Evolutionary conservation across 1,284 basidiomycete genomes (phyloP), one percentile per base, ranked within the genome.

Genomic region (Anthracocystis setariae): DNA sequence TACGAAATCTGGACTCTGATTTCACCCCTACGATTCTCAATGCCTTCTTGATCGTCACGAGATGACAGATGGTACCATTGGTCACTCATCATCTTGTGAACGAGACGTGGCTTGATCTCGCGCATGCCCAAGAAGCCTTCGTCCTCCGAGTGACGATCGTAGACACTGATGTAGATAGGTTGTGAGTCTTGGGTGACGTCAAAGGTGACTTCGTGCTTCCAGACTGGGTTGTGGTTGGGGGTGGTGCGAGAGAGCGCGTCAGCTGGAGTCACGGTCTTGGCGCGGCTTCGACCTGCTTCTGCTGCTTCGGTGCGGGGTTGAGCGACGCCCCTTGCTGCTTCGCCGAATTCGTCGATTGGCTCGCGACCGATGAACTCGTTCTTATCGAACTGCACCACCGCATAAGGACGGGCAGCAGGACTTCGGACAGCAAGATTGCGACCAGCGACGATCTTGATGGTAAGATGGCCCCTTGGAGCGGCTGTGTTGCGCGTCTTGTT

Each of bases 301-400:
- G 86, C 85, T 38, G 86, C 87, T 70, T 87, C 84, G 76, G 87
- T 64, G 20, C 89, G 69, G 88, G 86, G 88, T 29, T 87, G 89
- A 8, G 92, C 88, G 33, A 88, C 87, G 69, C 92, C 92, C 80
- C 90, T 91, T 80, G 91, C 90, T 83, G 93, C 91, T 85, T 90
- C 91, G 83, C 91, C 92, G n/a, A 87, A 85, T 81, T 93, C 92
- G 74, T 89, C 82, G 42, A 91, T 92, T 20, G 95, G 93, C 80
- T 96, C 92, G 60, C 95, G 87, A 73, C 90, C 91, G 82, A 98
- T 91, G 83, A 98, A 99, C 85, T 99, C 95, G 87, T 94, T 98
- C 85, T 98, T 92, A 86, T 99, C 95, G 84, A 98, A 98, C 84
- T 94, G 91, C 76, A 96, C 93, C 81, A 98, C 95, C 73, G 94